Evolutionary conservation across 306 rosid genomes (phyloP).

Genomic region (Sindora glabra): DNA sequence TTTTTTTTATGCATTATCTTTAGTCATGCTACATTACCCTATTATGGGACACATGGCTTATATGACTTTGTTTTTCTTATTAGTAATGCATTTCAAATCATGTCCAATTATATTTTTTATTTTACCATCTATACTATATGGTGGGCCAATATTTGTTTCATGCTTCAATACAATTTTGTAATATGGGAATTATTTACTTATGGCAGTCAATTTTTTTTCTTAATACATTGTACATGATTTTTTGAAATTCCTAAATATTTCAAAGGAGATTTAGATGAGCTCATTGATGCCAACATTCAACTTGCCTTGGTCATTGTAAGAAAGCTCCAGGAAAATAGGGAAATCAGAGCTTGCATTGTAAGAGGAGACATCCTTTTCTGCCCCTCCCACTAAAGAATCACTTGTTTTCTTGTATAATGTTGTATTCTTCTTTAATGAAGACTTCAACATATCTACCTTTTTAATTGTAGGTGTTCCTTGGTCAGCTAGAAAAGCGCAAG

Average conservation of each 20-base stretch:
- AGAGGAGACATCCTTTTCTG: conserved; percentile 23
- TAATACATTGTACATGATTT: conserved; percentile 46
- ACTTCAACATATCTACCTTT: conserved; percentile 7
- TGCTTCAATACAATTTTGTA: conserved; percentile 22
- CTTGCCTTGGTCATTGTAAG: conserved; percentile 77
- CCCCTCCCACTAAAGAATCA: not conserved
- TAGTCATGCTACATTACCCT: not conserved
- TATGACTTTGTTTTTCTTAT: no score
- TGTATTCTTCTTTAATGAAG: not conserved
- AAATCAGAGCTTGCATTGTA: conserved; percentile 72
- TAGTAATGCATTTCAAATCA: not conserved
- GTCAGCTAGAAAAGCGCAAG: conserved; percentile 80
- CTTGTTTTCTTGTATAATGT: not conserved
- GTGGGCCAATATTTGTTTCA: conserved; percentile 3
- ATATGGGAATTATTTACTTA: conserved; percentile 23
- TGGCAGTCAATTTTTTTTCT: conserved; percentile 29
- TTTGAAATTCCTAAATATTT: conserved; percentile 79
- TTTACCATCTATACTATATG: not conserved
- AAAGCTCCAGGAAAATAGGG: conserved; percentile 68
- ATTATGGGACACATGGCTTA: not conserved
- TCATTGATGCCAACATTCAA: conserved; percentile 94
- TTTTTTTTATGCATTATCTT: not conserved
- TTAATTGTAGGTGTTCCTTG: conserved; percentile 77
- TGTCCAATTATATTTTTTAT: not conserved
- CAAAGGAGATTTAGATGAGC: conserved; percentile 99